phyloP scores from a whole-genome alignment of 1,139 yeast species.

The Pichiaceae sp. region DNA sequence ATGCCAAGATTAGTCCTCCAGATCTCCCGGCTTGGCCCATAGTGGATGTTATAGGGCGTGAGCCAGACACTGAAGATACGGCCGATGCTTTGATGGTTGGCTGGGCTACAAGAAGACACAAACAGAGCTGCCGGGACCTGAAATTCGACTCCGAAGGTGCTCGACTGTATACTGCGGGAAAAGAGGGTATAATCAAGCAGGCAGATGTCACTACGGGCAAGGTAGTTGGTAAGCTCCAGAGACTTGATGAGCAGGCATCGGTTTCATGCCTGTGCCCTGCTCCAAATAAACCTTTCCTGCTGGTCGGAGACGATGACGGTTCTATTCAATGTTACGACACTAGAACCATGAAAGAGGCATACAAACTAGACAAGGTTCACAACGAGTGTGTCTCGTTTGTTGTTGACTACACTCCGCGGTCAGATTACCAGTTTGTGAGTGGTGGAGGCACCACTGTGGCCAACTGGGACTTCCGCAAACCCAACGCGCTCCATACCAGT shows the following conservation, averaged over 20 bases:
- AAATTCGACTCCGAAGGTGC: constrained; percentile 48
- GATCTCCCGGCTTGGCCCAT: neutral
- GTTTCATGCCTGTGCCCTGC: constrained; percentile 60
- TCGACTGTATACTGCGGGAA: constrained; percentile 58
- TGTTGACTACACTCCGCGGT: constrained; percentile 55
- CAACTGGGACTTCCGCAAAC: constrained; percentile 68
- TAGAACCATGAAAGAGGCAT: constrained; percentile 26
- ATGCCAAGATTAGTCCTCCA: neutral
- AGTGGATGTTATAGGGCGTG: constrained; percentile 8
- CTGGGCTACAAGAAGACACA: constrained; percentile 90
- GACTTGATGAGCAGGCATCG: constrained; percentile 22
- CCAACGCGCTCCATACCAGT: constrained; percentile 42
- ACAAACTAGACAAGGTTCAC: constrained; percentile 46
- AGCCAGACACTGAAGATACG: constrained; percentile 12
- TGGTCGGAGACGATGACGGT: constrained; percentile 80
- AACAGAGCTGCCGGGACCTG: constrained; percentile 65
- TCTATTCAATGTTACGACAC: constrained; percentile 56
- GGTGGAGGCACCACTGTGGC: constrained; percentile 79
- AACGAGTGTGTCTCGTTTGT: constrained; percentile 61
- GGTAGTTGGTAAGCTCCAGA: constrained; percentile 48
- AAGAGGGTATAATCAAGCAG: constrained; percentile 71
- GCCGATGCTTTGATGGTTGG: constrained; percentile 26
- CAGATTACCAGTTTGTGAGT: constrained; percentile 75
- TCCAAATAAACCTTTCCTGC: constrained; percentile 53
- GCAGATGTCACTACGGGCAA: constrained; percentile 70